Base-by-base conservation (phyloP, 2,329 filamentous ascomycete species). In the Mariannaea sp. region DNA sequence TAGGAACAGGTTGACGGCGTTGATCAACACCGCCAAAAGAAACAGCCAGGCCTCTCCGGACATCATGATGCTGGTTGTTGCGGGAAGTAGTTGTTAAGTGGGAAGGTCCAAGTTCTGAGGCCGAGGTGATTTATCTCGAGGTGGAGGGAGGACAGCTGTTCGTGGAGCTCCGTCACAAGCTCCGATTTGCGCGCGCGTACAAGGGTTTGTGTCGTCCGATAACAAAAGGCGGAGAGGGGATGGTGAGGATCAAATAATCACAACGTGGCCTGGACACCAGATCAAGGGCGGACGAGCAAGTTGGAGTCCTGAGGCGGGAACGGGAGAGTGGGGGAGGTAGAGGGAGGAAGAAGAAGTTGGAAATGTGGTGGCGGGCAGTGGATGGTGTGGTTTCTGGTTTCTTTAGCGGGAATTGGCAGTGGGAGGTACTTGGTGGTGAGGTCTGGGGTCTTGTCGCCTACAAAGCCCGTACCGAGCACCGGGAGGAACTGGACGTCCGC, bases 1-100 rank as follows among this genome's bases (percentile, higher is more conserved):
- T 53, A 99, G 84, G 78, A 99, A 99, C 71, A 99, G 85, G 82
- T 99, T 99, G 85, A 99, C 92, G 80, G 94, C 94, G 81, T 99
- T 99, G 82, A 99, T 95, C 74, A 99, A 84, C 76, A 99, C 95
- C 78, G 93, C 88, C 77, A 99, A 83, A 69, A 99, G 87, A 81
- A 95, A 99, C 74, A 99, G 82, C 94, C 94, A 97, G 75, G 92
- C 92, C 84, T 97, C 92, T 76, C 92, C 92, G 70, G 92, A 96
- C 92, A 97, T 97, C 64, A 73, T 75, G 41, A 39, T 65, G 61
- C 52, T 57, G 59, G 55, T 42, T 57, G 58, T 50, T 58, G 49
- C 40, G 39, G 55, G 51, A 39, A 24, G 12, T 39, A 39, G n/a
- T 55, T 54, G 49, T 45, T 55, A 41, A 27, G 48, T n/a, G 16